Conservation (phyloP, 768 basidiomycete species). For the Cyclocybe aegerita region DNA sequence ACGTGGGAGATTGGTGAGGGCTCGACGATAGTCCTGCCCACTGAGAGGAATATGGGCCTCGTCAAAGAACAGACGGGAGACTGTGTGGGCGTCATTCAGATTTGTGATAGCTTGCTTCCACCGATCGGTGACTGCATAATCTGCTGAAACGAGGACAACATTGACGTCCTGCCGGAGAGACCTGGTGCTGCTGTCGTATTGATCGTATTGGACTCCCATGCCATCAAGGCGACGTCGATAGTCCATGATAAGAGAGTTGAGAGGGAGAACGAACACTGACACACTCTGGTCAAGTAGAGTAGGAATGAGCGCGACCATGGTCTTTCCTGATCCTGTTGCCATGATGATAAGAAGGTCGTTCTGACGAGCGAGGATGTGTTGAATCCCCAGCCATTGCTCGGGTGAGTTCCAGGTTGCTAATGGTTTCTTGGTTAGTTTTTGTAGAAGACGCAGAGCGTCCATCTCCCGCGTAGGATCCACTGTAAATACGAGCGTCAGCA, state of each 20-base stretch:
- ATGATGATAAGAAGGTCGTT: conserved; percentile 21
- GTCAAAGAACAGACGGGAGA: conserved; percentile 19
- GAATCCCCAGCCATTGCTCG: conserved; percentile 16
- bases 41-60: conserved; percentile 20
- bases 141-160: no score
- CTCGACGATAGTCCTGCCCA: conserved; percentile 7
- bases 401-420: conserved; percentile 14
- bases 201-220: not conserved
- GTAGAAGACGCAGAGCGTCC: not conserved
- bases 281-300: conserved; percentile 8
- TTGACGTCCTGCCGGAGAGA: no score
- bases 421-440: not conserved
- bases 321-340: conserved; percentile 26
- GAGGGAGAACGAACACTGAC: conserved; percentile 20
- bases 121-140: no score
- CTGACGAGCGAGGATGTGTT: conserved; percentile 4
- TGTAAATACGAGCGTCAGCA: no score
- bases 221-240: conserved; percentile 5
- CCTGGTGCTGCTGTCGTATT: no score
- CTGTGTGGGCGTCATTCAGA: not conserved
- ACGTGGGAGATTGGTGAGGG: conserved; percentile 4
- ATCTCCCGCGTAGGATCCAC: no score
- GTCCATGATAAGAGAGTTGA: conserved; percentile 22
- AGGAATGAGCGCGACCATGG: conserved; percentile 21
- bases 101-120: no score